Percentiles rank a stretch among this genome's conserved stretches.
phyloP scores from a whole-genome alignment of 2,329 filamentous ascomycete species.

The Aspergillus sp. region DNA sequence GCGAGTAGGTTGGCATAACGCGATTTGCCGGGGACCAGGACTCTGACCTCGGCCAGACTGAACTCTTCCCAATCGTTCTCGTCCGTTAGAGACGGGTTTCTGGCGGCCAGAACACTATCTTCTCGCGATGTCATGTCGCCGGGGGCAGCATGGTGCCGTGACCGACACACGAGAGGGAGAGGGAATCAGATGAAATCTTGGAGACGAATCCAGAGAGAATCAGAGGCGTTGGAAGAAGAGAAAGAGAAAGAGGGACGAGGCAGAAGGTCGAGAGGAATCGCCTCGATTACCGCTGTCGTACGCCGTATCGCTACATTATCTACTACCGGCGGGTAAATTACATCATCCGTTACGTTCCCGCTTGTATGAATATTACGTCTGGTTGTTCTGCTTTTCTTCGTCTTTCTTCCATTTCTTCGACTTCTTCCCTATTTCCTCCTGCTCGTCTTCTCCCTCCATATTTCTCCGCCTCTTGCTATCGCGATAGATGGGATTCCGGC shows the following conservation, averaged over 20 bases:
- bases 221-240: not conserved
- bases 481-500: conserved; percentile 31
- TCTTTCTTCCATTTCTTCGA: not conserved
- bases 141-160: conserved; percentile 34
- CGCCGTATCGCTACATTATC: not conserved
- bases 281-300: not conserved
- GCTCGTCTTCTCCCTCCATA: conserved; percentile 3
- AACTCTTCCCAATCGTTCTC: conserved; percentile 63
- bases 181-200: conserved; percentile 3
- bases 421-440: not conserved
- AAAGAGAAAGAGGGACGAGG: not conserved
- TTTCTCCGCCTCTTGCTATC: conserved; percentile 11
- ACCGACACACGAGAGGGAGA: not conserved
- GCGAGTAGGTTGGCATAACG: conserved; percentile 55
- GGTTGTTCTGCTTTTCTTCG: not conserved
- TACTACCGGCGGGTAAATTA: not conserved
- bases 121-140: conserved; percentile 45
- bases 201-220: not conserved
- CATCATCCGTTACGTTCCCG: not conserved
- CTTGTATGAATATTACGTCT: not conserved
- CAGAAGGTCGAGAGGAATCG: not conserved
- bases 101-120: conserved; percentile 46
- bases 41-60: conserved; percentile 54
- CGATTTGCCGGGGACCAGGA: conserved; percentile 50
- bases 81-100: conserved; percentile 45